phyloP scores from a whole-genome alignment of 2,329 filamentous ascomycete species.

The Penicillium corylophilum region DNA sequence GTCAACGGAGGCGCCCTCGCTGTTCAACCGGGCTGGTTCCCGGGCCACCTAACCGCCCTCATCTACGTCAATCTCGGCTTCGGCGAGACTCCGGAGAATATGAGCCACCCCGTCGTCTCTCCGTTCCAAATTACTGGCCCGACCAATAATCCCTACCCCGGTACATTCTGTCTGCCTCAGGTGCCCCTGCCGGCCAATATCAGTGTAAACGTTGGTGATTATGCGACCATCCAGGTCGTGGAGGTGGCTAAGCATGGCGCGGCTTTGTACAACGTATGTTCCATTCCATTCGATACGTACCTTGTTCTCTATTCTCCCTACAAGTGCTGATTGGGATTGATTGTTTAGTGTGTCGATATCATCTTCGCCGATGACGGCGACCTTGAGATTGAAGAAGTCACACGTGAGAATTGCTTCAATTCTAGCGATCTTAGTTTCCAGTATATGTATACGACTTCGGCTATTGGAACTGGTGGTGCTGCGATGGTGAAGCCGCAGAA shows the following conservation, averaged over 20 bases:
- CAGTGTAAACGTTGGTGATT: conserved; percentile 74
- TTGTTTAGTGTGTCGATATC: conserved; percentile 92
- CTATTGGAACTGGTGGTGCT: conserved; percentile 26
- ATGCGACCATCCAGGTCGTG: conserved; percentile 85
- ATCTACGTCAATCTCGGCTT: conserved; percentile 91
- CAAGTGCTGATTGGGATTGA: not conserved
- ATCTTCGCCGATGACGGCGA: conserved; percentile 81
- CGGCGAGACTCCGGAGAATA: conserved; percentile 77
- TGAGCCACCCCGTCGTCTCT: conserved; percentile 77
- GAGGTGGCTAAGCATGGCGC: conserved; percentile 82
- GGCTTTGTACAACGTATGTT: conserved; percentile 71
- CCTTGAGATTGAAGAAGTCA: conserved; percentile 65
- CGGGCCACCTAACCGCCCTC: conserved; percentile 76
- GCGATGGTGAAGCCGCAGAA: conserved; percentile 16
- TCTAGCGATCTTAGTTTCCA: conserved; percentile 74
- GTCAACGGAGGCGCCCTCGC: conserved; percentile 80
- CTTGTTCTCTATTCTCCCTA: not conserved
- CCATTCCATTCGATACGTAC: not conserved
- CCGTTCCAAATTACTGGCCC: conserved; percentile 83
- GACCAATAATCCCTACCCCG: conserved; percentile 78
- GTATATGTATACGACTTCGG: conserved; percentile 60
- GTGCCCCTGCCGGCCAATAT: conserved; percentile 75
- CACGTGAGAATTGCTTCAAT: conserved; percentile 84
- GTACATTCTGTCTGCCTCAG: conserved; percentile 85
- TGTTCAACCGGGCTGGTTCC: conserved; percentile 94